Evolutionary conservation across 176 grass and related monocot species (phyloP), one percentile per base, ranked within the genome.

Genomic region (Zea luxurians): DNA sequence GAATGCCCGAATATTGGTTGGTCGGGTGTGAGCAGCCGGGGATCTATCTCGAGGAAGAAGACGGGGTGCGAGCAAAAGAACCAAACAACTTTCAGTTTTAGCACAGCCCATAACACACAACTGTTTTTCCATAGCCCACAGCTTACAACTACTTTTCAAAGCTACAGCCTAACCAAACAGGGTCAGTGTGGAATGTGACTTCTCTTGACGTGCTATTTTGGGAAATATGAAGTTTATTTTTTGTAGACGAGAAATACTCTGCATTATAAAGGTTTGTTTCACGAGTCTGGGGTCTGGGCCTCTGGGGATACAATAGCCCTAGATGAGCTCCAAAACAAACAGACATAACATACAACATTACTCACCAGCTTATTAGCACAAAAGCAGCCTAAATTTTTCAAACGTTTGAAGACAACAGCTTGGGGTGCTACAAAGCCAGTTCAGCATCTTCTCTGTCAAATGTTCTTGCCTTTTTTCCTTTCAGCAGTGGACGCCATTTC

Each of bases 161-260:
- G 27, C 27, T 27, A 27, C 27, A 27, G 27, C 27, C 27, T 27
- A 27, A 27, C 27, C 27, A 27, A 27, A 27, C 27, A 27, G 27
- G 27, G 27, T 27, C 5, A 58, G 49, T 48, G n/a, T 79, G n/a
- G 5, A 60, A 83, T 78, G 60, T 15, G 75, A 53, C 21, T 59
- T 59, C n/a, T 21, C n/a, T 73, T 49, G 41, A 7, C 66, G 6
- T 86, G 27, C 12, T 13, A 10, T 77, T 71, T 67, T 38, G 5
- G 21, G 40, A 34, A 27, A 64, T 43, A 55, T 13, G 37, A 54
- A 41, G 20, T 41, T 61, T 64, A 15, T 7, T 16, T 58, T 61
- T 10, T 61, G 36, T 42, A 20, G 18, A 58, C n/a, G 54, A 58
- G 17, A 58, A 58, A 20, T 59, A 59, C 3, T 4, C 55, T 59